Base-by-base conservation (phyloP, 2,329 filamentous ascomycete species). In the Penicillium vulpinum region DNA sequence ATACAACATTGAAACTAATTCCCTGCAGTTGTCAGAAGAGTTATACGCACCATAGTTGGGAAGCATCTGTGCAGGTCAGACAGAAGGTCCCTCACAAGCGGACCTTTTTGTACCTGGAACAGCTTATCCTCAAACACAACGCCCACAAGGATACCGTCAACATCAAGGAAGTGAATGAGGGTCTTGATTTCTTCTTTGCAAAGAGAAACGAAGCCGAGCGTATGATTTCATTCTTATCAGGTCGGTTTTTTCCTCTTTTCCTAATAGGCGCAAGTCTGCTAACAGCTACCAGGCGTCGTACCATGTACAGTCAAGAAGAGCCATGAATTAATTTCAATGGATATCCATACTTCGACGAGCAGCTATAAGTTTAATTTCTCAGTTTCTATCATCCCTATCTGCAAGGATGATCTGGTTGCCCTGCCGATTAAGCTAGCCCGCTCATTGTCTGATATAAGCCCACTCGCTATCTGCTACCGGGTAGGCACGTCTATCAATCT, bases 61-160 rank as follows among this genome's bases (percentile, higher is more conserved):
- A 91, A 66, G 93, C 94, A 0, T 88, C 86, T 58, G 92, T 97
- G 8, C 95, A 99, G 79, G 91, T 99, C 54, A 88, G 94, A 61
- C 94, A 99, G 75, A 97, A 97, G 79, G 94, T 99, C 38, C 86
- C 90, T 5, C 94, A 99, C 79, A 99, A 97, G 85, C 83, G 94
- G 67, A 90, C 88, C 1, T 91, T 91, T 74, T 75, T 91, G 57
- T 90, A 85, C 72, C 86, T 97, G 35, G 94, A 97, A 76, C 93
- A 99, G 80, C 83, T 97, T 55, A 96, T 99, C 67, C 81, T 99
- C 67, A 97, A 97, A 81, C 92, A 97, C 74, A 85, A 85, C 54
- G 94, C 93, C 4, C 92, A 96, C 75, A 85, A 86, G 63, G 92
- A 99, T 66, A 94, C 93, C 0, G 92, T 97, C 77, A 99, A 97